A percentile compares a stretch with the other conserved stretches of the same genome.
Evolutionary conservation across 805 yeast genomes (phyloP).

Genomic region (Starmerella lactis-condensi): DNA sequence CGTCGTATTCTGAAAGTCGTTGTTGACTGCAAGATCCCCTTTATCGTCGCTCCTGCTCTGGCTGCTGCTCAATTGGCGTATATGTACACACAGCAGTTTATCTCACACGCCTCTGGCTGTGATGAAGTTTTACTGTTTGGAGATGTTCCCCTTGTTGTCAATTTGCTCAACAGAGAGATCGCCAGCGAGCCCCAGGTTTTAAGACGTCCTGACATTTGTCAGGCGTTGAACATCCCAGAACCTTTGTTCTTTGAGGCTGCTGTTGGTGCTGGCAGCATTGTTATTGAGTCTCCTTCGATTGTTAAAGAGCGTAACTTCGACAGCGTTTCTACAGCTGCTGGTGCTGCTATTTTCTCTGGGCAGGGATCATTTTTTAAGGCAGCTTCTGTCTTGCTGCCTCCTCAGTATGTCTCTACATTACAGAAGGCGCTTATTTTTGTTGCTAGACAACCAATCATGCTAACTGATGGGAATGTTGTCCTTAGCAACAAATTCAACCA

Average conservation of each 20-base stretch:
- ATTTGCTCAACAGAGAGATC: slow-evolving; percentile 39
- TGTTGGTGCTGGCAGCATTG: slow-evolving; percentile 42
- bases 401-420: slow-evolving; percentile 33
- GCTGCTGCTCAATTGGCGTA: slow-evolving; percentile 69
- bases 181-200: slow-evolving; percentile 41
- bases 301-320: background rate
- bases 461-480: slow-evolving; percentile 48
- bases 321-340: background rate
- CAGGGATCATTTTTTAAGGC: slow-evolving; percentile 12
- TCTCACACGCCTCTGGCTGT: slow-evolving; percentile 71
- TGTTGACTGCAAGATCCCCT: slow-evolving; percentile 38
- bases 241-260: slow-evolving; percentile 60
- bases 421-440: slow-evolving; percentile 46
- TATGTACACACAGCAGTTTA: slow-evolving; percentile 32
- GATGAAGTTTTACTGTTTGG: slow-evolving; percentile 51
- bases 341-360: slow-evolving; percentile 4
- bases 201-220: slow-evolving; percentile 37
- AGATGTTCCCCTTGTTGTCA: slow-evolving; percentile 51
- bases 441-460: slow-evolving; percentile 56
- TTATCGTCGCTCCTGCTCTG: slow-evolving; percentile 62
- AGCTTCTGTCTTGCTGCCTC: slow-evolving; percentile 4
- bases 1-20: slow-evolving; percentile 34
- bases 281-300: slow-evolving; percentile 29
- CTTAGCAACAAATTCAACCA: slow-evolving; percentile 31
- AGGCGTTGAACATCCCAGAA: slow-evolving; percentile 39